Percentiles rank a stretch among this genome's conserved stretches.
Conservation (phyloP, 768 basidiomycete genomes). For the Naganishia onofrii region DNA sequence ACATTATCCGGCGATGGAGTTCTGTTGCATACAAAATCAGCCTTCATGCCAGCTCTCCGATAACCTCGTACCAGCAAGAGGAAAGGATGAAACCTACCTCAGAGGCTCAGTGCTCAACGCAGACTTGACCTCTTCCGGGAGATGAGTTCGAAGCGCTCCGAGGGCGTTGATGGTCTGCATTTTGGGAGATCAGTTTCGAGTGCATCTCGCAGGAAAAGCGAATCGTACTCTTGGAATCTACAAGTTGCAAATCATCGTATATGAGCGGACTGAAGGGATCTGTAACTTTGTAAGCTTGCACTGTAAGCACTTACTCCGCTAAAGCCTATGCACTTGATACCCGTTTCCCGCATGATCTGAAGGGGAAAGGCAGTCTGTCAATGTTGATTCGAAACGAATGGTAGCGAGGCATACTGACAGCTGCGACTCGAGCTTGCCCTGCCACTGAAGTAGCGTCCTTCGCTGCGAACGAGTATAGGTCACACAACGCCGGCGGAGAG, state of each 20-base stretch:
- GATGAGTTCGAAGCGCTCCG: slow-evolving; percentile 68
- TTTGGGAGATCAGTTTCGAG: slow-evolving; percentile 14
- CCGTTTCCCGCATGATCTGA: slow-evolving; percentile 76
- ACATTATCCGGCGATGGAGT: slow-evolving; percentile 56
- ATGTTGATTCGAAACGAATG: background rate
- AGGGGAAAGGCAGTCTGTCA: background rate
- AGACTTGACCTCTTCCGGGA: slow-evolving; percentile 77
- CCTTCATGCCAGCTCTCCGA: no score
- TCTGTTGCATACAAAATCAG: no score
- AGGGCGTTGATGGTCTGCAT: slow-evolving; percentile 76
- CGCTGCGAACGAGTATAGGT: slow-evolving; percentile 76
- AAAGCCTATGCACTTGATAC: slow-evolving; percentile 84
- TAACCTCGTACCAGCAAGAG: no score
- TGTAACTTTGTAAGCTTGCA: slow-evolving; percentile 17
- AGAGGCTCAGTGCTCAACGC: slow-evolving; percentile 65
- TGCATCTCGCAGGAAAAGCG: background rate
- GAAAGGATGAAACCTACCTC: slow-evolving; percentile 58
- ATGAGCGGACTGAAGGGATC: background rate
- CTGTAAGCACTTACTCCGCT: slow-evolving; percentile 33
- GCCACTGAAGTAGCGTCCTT: slow-evolving; percentile 53
- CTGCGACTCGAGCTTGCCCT: slow-evolving; percentile 68
- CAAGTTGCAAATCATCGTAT: background rate
- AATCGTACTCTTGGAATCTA: slow-evolving; percentile 31
- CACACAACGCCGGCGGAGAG: slow-evolving; percentile 71
- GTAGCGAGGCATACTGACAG: slow-evolving; percentile 46